These are phyloP conservation scores for Flaveria sonorensis DNA, from an alignment of 129 eudicot species.

Conservation along the genomic window DNA sequence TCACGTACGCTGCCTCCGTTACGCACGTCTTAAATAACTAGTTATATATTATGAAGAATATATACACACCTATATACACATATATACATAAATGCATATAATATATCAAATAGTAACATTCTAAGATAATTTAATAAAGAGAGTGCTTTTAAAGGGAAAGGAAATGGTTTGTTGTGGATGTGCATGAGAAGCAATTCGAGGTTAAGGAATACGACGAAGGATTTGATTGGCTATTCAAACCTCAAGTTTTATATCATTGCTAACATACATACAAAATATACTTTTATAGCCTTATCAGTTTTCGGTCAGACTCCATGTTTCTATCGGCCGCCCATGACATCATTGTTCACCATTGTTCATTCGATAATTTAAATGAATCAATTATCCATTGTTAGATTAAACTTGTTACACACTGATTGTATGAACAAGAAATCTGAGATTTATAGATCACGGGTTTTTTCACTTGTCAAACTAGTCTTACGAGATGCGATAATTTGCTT, in stretches of 20 bases:
- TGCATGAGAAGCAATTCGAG: conserved; percentile 19
- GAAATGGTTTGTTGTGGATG: conserved; percentile 5
- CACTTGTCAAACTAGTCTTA: no score
- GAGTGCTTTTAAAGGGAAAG: background rate
- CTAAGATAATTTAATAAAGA: no score
- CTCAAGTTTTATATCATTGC: conserved; percentile 31
- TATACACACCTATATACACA: no score
- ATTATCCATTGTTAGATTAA: background rate
- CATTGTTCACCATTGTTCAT: background rate
- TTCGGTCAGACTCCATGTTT: conserved; percentile 24
- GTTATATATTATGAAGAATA: no score
- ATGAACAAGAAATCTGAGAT: no score
- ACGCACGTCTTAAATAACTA: no score
- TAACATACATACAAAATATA: conserved; percentile 11
- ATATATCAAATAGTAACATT: no score
- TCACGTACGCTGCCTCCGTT: no score
- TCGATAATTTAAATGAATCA: background rate
- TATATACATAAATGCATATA: no score
- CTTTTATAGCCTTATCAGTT: conserved; percentile 14
- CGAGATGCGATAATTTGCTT: no score
- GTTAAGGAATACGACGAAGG: background rate
- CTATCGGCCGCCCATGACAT: conserved; percentile 21
- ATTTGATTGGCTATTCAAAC: conserved; percentile 31
- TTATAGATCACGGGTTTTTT: no score
- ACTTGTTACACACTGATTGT: no score